These are phyloP conservation scores for Curvularia lunata DNA, from an alignment of 2,329 filamentous ascomycete genomes.

Conservation along the genomic window DNA sequence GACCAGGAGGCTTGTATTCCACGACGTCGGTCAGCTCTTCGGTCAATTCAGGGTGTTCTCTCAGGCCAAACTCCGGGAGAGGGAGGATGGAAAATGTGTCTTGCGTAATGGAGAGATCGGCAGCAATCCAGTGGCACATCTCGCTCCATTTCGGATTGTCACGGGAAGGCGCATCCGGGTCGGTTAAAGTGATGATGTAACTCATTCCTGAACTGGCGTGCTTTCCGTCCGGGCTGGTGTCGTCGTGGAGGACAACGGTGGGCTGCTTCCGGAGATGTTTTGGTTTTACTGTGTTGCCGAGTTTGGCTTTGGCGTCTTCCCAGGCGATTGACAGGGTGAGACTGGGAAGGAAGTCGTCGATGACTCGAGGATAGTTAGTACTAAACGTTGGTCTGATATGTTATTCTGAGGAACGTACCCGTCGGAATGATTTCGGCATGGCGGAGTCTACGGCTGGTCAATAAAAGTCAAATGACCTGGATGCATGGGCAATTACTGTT, in stretches of 20 bases:
- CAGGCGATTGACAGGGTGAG: conserved; percentile 59
- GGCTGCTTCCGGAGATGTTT: conserved; percentile 53
- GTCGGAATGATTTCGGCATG: conserved; percentile 52
- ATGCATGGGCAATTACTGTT: conserved; percentile 28
- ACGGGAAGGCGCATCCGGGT: conserved; percentile 64
- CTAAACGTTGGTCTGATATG: neutral
- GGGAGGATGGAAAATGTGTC: conserved; percentile 34
- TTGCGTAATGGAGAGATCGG: conserved; percentile 43
- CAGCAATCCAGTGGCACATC: conserved; percentile 63
- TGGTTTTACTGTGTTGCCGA: conserved; percentile 63
- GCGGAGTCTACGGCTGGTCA: conserved; percentile 37
- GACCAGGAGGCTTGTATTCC: conserved; percentile 60
- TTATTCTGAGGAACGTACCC: conserved; percentile 27
- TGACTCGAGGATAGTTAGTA: conserved; percentile 51
- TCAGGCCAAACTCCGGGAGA: conserved; percentile 30
- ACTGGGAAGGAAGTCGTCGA: conserved; percentile 65
- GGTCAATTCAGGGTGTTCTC: conserved; percentile 10
- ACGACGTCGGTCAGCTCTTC: conserved; percentile 50
- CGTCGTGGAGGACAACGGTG: conserved; percentile 48
- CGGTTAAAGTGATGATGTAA: conserved; percentile 61
- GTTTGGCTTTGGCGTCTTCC: conserved; percentile 47
- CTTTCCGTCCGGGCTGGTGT: conserved; percentile 28
- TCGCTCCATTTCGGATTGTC: conserved; percentile 62
- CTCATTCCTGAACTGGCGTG: conserved; percentile 39
- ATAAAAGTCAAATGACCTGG: neutral